Percentiles rank a stretch among this genome's conserved stretches.
These are phyloP conservation scores for Inosperma sp. DNA, from an alignment of 768 basidiomycete species.

Conservation along the genomic window DNA sequence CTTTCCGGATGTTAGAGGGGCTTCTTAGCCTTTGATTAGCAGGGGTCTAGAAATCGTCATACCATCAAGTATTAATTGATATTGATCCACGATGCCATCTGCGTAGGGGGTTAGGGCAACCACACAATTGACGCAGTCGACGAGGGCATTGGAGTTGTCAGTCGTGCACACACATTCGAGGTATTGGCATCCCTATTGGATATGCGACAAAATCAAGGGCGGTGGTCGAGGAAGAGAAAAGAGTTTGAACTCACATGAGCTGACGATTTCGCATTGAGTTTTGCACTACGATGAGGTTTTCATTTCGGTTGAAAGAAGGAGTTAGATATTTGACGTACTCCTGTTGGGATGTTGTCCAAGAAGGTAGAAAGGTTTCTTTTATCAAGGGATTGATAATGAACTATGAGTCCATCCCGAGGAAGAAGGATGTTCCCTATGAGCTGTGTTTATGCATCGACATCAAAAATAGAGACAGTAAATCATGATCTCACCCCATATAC, in stretches of 20 bases:
- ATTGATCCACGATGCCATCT: constrained; percentile 8
- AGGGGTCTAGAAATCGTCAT: too few relatives aligned
- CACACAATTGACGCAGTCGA: constrained; percentile 14
- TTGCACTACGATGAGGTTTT: constrained; percentile 2
- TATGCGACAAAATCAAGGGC: background rate
- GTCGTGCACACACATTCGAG: constrained; percentile 13
- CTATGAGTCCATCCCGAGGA: background rate
- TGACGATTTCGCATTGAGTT: constrained; percentile 12
- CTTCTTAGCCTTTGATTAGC: too few relatives aligned
- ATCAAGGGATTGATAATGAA: background rate
- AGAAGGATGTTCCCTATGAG: background rate
- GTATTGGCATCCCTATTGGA: constrained; percentile 7
- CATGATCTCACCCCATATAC: background rate
- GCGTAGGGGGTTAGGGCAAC: constrained; percentile 12
- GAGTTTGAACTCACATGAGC: constrained; percentile 7
- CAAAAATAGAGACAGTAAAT: background rate
- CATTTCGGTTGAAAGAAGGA: background rate
- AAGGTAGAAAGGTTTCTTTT: background rate
- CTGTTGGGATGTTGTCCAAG: background rate
- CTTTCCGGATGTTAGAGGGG: too few relatives aligned
- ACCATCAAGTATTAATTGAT: constrained; percentile 15
- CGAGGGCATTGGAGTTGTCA: constrained; percentile 8
- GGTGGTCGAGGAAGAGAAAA: background rate
- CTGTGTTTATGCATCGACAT: background rate
- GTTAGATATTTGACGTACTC: background rate